phyloP scores from a whole-genome alignment of 208 protist species.

The Trypanosoma conorhini region DNA sequence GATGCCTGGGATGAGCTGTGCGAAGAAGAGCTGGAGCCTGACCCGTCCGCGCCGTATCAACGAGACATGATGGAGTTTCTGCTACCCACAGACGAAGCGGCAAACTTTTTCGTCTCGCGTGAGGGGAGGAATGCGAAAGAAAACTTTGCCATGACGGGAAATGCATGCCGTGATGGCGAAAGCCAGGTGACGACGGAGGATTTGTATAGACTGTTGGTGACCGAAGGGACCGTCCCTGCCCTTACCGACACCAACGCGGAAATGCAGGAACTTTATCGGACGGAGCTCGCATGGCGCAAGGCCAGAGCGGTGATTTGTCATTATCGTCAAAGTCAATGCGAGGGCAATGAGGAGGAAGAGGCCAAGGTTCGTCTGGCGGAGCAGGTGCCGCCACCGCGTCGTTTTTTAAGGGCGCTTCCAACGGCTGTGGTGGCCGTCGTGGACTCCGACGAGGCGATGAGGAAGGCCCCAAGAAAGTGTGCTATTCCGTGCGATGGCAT shows the following conservation, averaged over 20 bases:
- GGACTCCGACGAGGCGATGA: not conserved
- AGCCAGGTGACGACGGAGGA: constrained; percentile 26
- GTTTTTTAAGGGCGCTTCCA: constrained; percentile 16
- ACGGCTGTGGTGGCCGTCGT: constrained; percentile 5
- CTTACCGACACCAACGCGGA: constrained; percentile 60
- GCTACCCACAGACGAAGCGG: not conserved
- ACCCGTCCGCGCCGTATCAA: constrained; percentile 23
- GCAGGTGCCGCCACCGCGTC: not conserved
- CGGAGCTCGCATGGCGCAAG: constrained; percentile 42
- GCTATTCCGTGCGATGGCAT: constrained; percentile 31
- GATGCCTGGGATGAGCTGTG: constrained; percentile 22
- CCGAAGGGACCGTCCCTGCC: constrained; percentile 20
- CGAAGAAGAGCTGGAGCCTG: constrained; percentile 24
- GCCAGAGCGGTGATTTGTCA: constrained; percentile 10
- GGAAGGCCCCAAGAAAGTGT: not conserved
- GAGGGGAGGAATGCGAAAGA: not conserved
- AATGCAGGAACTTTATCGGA: constrained; percentile 47
- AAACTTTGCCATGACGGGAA: not conserved
- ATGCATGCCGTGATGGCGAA: constrained; percentile 23
- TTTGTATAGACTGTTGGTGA: constrained; percentile 30
- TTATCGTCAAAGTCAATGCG: not conserved
- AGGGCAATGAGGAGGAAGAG: not conserved
- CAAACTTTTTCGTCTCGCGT: not conserved
- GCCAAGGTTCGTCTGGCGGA: not conserved
- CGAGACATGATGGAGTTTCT: constrained; percentile 9